phyloP scores from a whole-genome alignment of 2,329 filamentous ascomycete genomes.

The Polychaeton citri region DNA sequence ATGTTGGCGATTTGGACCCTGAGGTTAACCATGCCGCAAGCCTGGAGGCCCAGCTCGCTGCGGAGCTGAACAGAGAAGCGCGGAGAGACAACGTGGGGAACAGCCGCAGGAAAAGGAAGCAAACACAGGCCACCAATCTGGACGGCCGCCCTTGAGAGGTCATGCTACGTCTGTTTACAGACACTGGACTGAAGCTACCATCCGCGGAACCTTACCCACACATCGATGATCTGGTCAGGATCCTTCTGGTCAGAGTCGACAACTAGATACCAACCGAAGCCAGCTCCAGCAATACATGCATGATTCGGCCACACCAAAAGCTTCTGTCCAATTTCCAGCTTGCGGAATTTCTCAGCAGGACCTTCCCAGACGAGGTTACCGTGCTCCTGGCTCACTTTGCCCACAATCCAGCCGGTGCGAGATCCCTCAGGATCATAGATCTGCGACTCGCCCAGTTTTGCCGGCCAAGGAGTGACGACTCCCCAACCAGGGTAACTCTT shows the following conservation, averaged over 20 bases:
- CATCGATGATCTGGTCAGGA: slow-evolving; percentile 51
- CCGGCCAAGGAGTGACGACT: slow-evolving; percentile 47
- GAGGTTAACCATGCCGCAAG: slow-evolving; percentile 10
- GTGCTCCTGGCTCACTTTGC: slow-evolving; percentile 65
- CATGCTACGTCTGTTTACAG: no score
- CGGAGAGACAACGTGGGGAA: no score
- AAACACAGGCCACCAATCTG: no score
- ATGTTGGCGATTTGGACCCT: slow-evolving; percentile 7
- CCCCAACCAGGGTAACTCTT: slow-evolving; percentile 61
- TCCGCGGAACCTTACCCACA: slow-evolving; percentile 59
- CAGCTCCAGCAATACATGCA: slow-evolving; percentile 61
- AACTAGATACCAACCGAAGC: slow-evolving; percentile 60
- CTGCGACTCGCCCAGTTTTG: slow-evolving; percentile 12
- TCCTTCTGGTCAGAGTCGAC: slow-evolving; percentile 50
- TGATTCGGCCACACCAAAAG: slow-evolving; percentile 69
- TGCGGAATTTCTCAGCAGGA: slow-evolving; percentile 25
- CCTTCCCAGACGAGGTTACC: slow-evolving; percentile 53
- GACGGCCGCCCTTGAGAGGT: no score
- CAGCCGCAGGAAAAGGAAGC: no score
- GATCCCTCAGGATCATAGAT: slow-evolving; percentile 25
- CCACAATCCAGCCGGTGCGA: slow-evolving; percentile 50
- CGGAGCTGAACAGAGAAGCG: slow-evolving; percentile 15
- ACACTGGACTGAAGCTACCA: no score
- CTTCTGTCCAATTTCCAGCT: slow-evolving; percentile 49
- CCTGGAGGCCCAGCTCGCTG: slow-evolving; percentile 14